Percentiles rank a stretch among this genome's conserved stretches.
Evolutionary conservation across 208 protist genomes (phyloP).

Genomic region (Leishmania tropica): DNA sequence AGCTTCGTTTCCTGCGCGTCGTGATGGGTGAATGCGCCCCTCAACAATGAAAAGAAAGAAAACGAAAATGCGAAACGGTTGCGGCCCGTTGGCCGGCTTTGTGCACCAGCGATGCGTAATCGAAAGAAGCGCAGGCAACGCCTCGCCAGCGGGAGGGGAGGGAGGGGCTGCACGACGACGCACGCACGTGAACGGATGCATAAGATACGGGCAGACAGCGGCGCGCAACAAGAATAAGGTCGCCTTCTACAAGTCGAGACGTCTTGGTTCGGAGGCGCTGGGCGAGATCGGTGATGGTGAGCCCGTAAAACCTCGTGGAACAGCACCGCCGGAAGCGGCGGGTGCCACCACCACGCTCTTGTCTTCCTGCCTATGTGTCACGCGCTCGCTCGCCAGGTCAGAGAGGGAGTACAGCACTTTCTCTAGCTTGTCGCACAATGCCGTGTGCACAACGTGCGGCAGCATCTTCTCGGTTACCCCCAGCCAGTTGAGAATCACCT

Average conservation of each 20-base stretch:
- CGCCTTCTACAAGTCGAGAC: background rate
- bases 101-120: too few species aligned
- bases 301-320: background rate
- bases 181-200: background rate
- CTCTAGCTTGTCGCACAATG: slow-evolving; percentile 76
- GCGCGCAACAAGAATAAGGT: background rate
- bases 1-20: too few species aligned
- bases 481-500: slow-evolving; percentile 90
- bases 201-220: background rate
- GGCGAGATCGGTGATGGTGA: background rate
- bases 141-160: too few species aligned
- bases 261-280: background rate
- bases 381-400: slow-evolving; percentile 41
- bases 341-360: too few species aligned
- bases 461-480: slow-evolving; percentile 88
- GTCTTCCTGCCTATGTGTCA: background rate
- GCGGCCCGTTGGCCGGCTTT: too few species aligned
- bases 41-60: background rate
- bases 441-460: slow-evolving; percentile 68
- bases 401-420: slow-evolving; percentile 38
- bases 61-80: background rate
- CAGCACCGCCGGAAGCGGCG: background rate
- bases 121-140: too few species aligned
- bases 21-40: too few species aligned
- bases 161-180: background rate